phyloP scores from a whole-genome alignment of 495 filamentous ascomycete genomes.

The Achaetomiella virescens region DNA sequence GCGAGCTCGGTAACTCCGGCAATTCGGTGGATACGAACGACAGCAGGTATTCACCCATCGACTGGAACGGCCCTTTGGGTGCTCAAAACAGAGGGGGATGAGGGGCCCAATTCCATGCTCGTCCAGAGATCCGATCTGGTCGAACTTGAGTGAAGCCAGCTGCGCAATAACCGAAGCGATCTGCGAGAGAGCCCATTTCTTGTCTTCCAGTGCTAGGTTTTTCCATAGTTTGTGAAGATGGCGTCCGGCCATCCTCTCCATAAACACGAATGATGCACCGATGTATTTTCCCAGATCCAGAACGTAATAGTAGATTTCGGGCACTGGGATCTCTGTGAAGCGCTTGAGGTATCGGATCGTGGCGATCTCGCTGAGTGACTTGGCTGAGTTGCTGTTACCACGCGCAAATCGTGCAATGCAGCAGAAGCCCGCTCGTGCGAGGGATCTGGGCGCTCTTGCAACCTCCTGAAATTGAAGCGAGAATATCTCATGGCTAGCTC shows the following conservation, averaged over 20 bases:
- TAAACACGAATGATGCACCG: neutral
- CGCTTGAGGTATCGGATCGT: constrained; percentile 1
- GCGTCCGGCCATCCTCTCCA: constrained; percentile 1
- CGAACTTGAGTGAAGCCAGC: constrained; percentile 2
- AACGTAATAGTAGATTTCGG: constrained; percentile 2
- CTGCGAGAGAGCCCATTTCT: constrained; percentile 5
- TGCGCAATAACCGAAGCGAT: neutral
- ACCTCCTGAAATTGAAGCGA: neutral
- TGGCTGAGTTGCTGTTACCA: neutral
- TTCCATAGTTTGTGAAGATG: constrained; percentile 1
- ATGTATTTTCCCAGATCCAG: neutral
- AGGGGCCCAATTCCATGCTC: constrained; percentile 1
- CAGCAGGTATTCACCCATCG: neutral
- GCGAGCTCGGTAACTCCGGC: neutral
- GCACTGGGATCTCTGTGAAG: constrained; percentile 1
- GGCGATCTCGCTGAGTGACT: constrained; percentile 1
- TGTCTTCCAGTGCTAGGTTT: neutral
- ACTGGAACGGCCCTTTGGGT: constrained; percentile 1
- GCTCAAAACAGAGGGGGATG: constrained; percentile 1
- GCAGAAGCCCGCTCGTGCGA: neutral
- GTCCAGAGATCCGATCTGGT: constrained; percentile 4
- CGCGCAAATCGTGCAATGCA: constrained; percentile 1
- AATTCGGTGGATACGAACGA: neutral
- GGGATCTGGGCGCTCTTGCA: neutral
- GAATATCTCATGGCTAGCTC: constrained; percentile 4